Conservation (phyloP, 768 basidiomycete species). For the Clavulina sp. region DNA sequence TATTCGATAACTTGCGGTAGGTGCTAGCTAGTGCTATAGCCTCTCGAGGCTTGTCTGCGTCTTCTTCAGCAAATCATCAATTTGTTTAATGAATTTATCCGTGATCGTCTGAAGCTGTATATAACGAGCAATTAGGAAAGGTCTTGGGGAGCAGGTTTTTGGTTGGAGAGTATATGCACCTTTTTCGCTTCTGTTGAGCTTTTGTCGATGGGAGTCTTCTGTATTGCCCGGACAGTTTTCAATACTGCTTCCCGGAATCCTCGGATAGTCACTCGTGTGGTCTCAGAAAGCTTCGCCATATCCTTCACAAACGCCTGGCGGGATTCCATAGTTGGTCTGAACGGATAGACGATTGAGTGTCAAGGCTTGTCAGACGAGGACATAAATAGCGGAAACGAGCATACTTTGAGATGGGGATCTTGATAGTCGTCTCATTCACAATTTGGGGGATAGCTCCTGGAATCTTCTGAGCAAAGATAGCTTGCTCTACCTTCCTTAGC, state of each 20-base stretch:
- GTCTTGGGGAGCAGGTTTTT: not conserved
- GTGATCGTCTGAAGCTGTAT: constrained; percentile 57
- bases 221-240: constrained; percentile 55
- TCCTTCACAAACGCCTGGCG: constrained; percentile 35
- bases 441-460: constrained; percentile 56
- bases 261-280: constrained; percentile 55
- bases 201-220: constrained; percentile 34
- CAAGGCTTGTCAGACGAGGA: constrained; percentile 8
- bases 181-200: constrained; percentile 53
- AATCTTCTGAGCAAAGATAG: constrained; percentile 56
- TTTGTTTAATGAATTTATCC: constrained; percentile 41
- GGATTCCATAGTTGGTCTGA: constrained; percentile 62
- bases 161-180: constrained; percentile 22
- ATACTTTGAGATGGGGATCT: constrained; percentile 66
- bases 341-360: not conserved
- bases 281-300: constrained; percentile 52
- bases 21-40: no score
- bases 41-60: constrained; percentile 7
- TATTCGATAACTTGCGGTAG: no score
- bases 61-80: constrained; percentile 46
- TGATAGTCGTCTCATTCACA: constrained; percentile 52
- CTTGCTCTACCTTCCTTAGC: constrained; percentile 57
- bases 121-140: not conserved
- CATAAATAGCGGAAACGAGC: not conserved
- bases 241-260: constrained; percentile 47